Evolutionary conservation across 768 basidiomycete genomes (phyloP).

Genomic region (Infundibulicybe gibba): DNA sequence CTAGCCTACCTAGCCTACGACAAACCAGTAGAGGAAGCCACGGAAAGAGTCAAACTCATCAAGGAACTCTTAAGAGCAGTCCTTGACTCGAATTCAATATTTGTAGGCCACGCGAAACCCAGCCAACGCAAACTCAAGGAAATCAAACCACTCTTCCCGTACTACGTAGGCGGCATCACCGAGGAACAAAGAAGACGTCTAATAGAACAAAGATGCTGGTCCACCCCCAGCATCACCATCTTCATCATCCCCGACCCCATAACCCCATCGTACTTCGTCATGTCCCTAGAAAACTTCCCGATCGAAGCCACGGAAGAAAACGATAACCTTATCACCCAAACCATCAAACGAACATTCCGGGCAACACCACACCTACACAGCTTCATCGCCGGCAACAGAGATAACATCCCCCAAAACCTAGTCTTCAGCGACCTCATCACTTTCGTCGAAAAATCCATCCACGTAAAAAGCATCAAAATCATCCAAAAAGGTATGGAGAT

Average conservation of each 20-base stretch:
- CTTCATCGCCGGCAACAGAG: neutral
- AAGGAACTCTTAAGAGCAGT: neutral
- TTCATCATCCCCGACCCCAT: neutral
- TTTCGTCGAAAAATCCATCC: neutral
- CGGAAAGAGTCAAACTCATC: neutral
- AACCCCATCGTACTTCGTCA: neutral
- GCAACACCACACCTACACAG: neutral
- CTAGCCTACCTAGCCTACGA: neutral
- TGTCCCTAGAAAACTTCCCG: neutral
- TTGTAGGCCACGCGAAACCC: neutral
- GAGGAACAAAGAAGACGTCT: neutral
- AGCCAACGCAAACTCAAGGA: neutral
- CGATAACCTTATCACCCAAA: neutral
- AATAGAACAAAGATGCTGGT: neutral
- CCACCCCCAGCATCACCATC: neutral
- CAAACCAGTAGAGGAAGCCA: neutral
- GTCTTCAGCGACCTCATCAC: neutral
- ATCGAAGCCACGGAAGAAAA: neutral
- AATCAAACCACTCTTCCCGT: neutral
- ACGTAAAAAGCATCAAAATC: neutral
- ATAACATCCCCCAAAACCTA: neutral
- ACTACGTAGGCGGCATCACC: neutral
- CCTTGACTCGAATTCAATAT: neutral
- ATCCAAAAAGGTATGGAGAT: neutral
- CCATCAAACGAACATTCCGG: neutral